Evolutionary conservation across 176 grass and related monocot genomes (phyloP).

Genomic region (Phoenix dactylifera): DNA sequence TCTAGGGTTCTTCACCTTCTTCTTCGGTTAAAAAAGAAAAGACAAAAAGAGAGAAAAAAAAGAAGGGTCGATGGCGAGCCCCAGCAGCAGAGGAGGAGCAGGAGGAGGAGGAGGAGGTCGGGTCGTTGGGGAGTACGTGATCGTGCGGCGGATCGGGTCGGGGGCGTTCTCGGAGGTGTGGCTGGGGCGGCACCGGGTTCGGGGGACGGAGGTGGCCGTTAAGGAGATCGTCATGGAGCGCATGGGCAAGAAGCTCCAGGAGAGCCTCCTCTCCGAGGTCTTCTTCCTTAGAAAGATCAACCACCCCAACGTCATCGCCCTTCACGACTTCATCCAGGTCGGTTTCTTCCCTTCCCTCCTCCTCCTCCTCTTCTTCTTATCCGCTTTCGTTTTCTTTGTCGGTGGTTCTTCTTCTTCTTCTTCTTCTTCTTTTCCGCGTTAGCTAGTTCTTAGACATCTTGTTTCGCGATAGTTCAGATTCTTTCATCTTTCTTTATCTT

Average conservation of each 20-base stretch:
- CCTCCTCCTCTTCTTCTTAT: neutral
- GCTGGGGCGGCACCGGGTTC: slow-evolving; percentile 37
- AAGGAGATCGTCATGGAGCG: slow-evolving; percentile 90
- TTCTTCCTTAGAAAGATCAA: slow-evolving; percentile 64
- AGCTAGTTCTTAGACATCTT: too few species aligned
- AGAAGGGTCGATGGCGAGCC: slow-evolving; percentile 2
- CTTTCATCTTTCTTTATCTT: too few species aligned
- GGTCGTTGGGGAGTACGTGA: slow-evolving; percentile 67
- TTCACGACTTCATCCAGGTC: slow-evolving; percentile 47
- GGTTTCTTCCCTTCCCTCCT: slow-evolving; percentile 19
- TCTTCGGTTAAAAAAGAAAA: neutral
- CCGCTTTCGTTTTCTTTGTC: neutral
- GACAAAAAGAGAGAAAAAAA: neutral
- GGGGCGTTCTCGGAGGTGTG: slow-evolving; percentile 91
- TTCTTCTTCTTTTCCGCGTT: too few species aligned
- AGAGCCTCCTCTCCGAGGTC: slow-evolving; percentile 89
- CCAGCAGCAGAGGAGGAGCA: neutral
- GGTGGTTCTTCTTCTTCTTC: neutral
- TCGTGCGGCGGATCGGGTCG: slow-evolving; percentile 53
- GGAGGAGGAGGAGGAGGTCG: slow-evolving; percentile 14
- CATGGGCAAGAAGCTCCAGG: slow-evolving; percentile 73
- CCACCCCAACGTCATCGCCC: slow-evolving; percentile 83
- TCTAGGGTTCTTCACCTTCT: too few species aligned
- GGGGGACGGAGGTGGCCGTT: slow-evolving; percentile 63
- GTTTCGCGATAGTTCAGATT: too few species aligned